Base-by-base conservation (phyloP, 2,329 filamentous ascomycete genomes). In the Fusarium equiseti region DNA sequence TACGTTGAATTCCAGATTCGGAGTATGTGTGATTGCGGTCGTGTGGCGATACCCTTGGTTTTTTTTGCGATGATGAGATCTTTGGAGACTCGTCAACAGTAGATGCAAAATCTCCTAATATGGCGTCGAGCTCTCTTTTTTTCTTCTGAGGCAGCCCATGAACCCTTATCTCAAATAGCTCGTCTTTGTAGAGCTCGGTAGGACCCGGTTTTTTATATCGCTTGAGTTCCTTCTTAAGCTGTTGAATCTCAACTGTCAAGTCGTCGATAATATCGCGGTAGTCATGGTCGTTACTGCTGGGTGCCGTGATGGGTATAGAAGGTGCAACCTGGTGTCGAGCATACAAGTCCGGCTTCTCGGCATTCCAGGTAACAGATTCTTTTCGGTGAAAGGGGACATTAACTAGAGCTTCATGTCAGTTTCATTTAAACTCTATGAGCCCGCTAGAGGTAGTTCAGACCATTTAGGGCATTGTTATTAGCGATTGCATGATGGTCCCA, bases 231-330 rank as follows among this genome's bases (percentile, higher is more conserved):
- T 91, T 89, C 81, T 91, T 94, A 68, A 97, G 79, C 54, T 89
- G 90, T 78, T 93, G 92, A 77, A 95, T 97, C 76, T 94, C 91
- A 24, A 97, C 84, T 0, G 93, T 97, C 62, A 97, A 80, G 77
- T 97, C 93, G 74, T 97, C 93, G 49, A 97, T 96, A 16, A 97
- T 92, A 71, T 91, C 91, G 46, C 93, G 86, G 65, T 90, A 95
- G 59, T 94, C 92, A 61, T 92, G 92, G 27, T 88, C 89, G 51
- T 89, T 91, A 76, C 88, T 92, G 75, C 81, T 87, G 20, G 79
- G 87, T 5, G 81, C 81, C 32, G 77, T 61, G 0, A 75, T 74
- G 6, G 79, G 79, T 10, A 78, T 79, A 1, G 80, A 70, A 1
- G 73, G 77, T 6, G 40, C 72, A 24, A 63, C 72, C 32, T 63